phyloP scores from a whole-genome alignment of 73 alveolate genomes.

The Tetrahymena thermophila region DNA sequence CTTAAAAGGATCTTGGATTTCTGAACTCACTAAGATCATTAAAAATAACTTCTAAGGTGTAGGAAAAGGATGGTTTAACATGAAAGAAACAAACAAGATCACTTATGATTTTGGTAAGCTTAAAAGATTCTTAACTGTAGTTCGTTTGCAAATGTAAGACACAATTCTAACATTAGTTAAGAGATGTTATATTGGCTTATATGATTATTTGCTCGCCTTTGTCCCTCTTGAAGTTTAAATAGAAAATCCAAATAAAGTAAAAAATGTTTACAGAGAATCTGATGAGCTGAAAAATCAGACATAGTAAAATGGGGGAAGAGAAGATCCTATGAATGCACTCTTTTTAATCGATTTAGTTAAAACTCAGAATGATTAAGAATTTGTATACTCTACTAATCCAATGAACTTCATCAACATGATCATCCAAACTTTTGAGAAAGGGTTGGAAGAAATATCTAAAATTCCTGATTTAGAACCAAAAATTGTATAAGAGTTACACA shows the following conservation, averaged over 20 bases:
- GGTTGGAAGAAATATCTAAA: slow-evolving; percentile 80
- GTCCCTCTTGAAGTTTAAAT: slow-evolving; percentile 78
- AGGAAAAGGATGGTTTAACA: slow-evolving; percentile 97
- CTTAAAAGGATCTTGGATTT: slow-evolving; percentile 90
- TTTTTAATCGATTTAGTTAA: slow-evolving; percentile 69
- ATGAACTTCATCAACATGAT: slow-evolving; percentile 76
- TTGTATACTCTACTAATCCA: slow-evolving; percentile 80
- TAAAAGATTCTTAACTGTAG: slow-evolving; percentile 89
- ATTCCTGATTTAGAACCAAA: slow-evolving; percentile 93
- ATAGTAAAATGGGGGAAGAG: slow-evolving; percentile 44
- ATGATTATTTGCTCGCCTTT: slow-evolving; percentile 71
- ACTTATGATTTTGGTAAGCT: slow-evolving; percentile 96
- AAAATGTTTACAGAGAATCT: slow-evolving; percentile 65
- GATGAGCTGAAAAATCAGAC: slow-evolving; percentile 60
- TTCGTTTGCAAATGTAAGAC: slow-evolving; percentile 93
- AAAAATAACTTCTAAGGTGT: slow-evolving; percentile 86
- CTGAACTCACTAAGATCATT: slow-evolving; percentile 78
- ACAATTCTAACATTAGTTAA: slow-evolving; percentile 72
- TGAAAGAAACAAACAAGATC: slow-evolving; percentile 89
- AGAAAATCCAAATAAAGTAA: slow-evolving; percentile 70
- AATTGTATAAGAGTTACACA: slow-evolving; percentile 82
- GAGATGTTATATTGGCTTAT: slow-evolving; percentile 79
- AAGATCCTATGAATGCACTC: slow-evolving; percentile 63
- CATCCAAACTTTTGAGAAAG: slow-evolving; percentile 88
- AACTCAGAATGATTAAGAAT: slow-evolving; percentile 28